Base-by-base conservation (phyloP, 495 filamentous ascomycete species). In the Aspergillus wentii region DNA sequence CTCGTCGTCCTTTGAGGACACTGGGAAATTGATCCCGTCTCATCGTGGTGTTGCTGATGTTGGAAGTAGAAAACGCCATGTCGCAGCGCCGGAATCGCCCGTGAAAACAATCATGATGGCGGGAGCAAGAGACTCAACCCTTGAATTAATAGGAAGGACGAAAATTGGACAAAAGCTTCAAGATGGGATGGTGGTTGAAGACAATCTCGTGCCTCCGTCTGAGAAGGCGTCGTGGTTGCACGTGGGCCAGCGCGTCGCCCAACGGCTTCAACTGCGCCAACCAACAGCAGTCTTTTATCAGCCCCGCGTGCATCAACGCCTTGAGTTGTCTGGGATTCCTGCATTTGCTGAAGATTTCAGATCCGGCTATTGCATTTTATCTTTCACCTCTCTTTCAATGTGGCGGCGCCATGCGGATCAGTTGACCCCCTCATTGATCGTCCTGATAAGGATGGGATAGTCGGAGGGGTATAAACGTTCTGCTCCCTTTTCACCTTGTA, bases 1-100 rank as follows among this genome's bases (percentile, higher is more conserved):
- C 60, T 44, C 69, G 68, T 51, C 72, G 76, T 20, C 72, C 72
- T 6, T 61, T 43, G 15, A 82, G 57, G 9, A 56, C 49, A n/a
- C 45, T 41, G 1, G 78, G 78, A 36, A 74, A 76, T 7, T 55
- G 35, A 23, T 52, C 45, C 8, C 20, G 27, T 2, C 19, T 30
- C 5, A 8, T 37, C 51, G 35, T 19, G 48, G 43, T 7, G 43
- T 30, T n/a, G 45, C 33, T 28, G 49, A 48, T 44, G 52, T 51
- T 34, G 30, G 27, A 26, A 20, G 33, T 6, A 29, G n/a, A 31
- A n/a, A 33, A 17, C 3, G 26, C 26, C 26, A 29, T 29, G 3
- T n/a, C 10, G 26, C 26, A 5, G 26, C 26, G 11, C 26, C 14
- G 26, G 26, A 29, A 29, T 5, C 11, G 14, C 26, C n/a, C n/a